phyloP scores from a whole-genome alignment of 1,139 yeast species.

The Saccharomyces hybrid region DNA sequence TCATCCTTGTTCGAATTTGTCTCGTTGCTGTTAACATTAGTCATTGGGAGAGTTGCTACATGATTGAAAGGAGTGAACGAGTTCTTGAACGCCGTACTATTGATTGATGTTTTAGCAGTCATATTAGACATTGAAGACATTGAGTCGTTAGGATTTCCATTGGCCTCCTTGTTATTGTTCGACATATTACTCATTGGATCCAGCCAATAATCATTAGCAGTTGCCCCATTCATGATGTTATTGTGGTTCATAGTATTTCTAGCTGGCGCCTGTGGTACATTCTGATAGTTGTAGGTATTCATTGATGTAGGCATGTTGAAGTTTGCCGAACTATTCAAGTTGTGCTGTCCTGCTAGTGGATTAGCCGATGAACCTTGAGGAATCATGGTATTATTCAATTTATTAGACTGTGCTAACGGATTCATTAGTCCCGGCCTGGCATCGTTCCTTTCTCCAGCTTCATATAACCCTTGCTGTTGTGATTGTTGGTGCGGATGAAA shows the following conservation, averaged over 20 bases:
- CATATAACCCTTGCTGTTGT: conserved; percentile 8
- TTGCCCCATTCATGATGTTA: neutral
- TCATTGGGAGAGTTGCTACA: neutral
- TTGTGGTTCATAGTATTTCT: neutral
- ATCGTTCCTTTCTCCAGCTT: conserved; percentile 3
- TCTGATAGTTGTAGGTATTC: neutral
- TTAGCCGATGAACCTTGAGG: conserved; percentile 1
- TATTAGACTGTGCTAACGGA: neutral
- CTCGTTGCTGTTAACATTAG: neutral
- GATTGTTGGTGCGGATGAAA: conserved; percentile 7
- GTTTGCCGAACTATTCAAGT: neutral
- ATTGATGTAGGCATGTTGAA: neutral
- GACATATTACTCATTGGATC: neutral
- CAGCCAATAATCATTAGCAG: conserved; percentile 1
- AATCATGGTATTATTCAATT: neutral
- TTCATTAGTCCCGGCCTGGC: neutral
- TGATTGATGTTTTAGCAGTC: neutral
- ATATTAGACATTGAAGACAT: neutral
- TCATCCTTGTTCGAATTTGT: conserved; percentile 10
- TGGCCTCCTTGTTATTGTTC: neutral
- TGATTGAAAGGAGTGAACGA: neutral
- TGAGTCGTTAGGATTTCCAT: neutral
- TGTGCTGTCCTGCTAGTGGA: neutral
- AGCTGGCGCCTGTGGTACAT: neutral
- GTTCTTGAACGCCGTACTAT: neutral